These are phyloP conservation scores for Hypoxylon trugodes DNA, from an alignment of 495 filamentous ascomycete genomes.

Conservation along the genomic window DNA sequence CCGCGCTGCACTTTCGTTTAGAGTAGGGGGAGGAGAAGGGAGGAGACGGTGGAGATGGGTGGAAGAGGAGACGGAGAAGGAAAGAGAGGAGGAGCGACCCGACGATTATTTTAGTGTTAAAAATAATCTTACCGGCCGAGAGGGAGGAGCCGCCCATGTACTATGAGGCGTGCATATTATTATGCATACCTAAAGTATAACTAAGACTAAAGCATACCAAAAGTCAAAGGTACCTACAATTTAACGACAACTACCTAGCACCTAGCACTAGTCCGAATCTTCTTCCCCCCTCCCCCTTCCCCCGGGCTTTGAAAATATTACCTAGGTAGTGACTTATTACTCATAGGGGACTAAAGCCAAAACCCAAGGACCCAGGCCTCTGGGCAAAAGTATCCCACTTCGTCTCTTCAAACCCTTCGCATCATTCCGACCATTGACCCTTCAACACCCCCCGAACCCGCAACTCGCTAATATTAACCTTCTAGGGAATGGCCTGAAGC, in stretches of 20 bases:
- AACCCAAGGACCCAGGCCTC: conserved; percentile 8
- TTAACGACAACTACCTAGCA: no score
- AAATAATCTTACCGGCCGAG: conserved; percentile 35
- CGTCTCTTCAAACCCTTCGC: conserved; percentile 16
- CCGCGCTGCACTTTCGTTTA: conserved; percentile 9
- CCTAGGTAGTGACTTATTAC: neutral
- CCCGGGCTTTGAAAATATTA: no score
- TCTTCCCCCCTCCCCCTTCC: no score
- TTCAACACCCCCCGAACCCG: conserved; percentile 26
- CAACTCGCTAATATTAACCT: conserved; percentile 38
- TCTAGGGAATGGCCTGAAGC: conserved; percentile 39
- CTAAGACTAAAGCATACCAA: no score
- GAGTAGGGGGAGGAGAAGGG: neutral
- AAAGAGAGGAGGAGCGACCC: conserved; percentile 1
- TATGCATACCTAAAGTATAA: no score
- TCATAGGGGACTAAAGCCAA: neutral
- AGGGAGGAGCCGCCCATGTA: conserved; percentile 34
- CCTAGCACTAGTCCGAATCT: no score
- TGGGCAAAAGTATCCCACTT: conserved; percentile 32
- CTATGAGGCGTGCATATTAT: neutral
- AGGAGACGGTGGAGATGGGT: neutral
- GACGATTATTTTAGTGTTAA: conserved; percentile 20
- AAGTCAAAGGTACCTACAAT: no score
- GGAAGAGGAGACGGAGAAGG: neutral
- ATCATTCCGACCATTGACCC: no score